Evolutionary conservation across 371 early-diverging fungal species (phyloP).

Genomic region (Mortierella sp.): DNA sequence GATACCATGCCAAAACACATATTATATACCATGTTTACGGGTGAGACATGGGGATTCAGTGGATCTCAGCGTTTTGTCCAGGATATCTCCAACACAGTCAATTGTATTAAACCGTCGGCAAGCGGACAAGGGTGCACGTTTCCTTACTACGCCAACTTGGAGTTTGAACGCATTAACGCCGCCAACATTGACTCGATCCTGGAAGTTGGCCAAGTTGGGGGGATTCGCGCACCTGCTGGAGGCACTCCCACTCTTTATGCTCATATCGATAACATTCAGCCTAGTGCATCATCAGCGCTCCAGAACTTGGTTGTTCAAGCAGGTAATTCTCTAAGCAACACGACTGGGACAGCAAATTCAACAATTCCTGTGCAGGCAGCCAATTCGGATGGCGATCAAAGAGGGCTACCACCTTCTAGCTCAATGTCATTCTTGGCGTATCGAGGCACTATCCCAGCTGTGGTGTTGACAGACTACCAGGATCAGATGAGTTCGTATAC

Average conservation of each 20-base stretch:
- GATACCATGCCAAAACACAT: constrained; percentile 72
- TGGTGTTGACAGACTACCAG: constrained; percentile 75
- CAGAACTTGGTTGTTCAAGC: constrained; percentile 58
- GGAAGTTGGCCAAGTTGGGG: constrained; percentile 65
- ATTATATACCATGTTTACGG: constrained; percentile 79
- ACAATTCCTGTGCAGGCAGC: constrained; percentile 57
- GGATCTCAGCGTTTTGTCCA: constrained; percentile 87
- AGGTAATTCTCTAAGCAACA: constrained; percentile 20
- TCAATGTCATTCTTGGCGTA: constrained; percentile 79
- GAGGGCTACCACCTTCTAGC: constrained; percentile 80
- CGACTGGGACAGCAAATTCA: constrained; percentile 19
- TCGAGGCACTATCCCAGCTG: constrained; percentile 69
- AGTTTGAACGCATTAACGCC: constrained; percentile 75
- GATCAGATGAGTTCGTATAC: constrained; percentile 55
- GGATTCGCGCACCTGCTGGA: constrained; percentile 17
- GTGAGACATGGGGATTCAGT: constrained; percentile 83
- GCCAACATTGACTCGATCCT: constrained; percentile 71
- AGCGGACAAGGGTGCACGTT: constrained; percentile 65
- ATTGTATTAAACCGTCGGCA: constrained; percentile 66
- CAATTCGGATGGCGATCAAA: constrained; percentile 61
- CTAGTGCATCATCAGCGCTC: constrained; percentile 58
- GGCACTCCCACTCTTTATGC: constrained; percentile 20
- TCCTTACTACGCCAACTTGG: constrained; percentile 72
- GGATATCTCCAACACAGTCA: constrained; percentile 71
- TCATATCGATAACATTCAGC: constrained; percentile 40